phyloP scores from a whole-genome alignment of 805 yeast genomes.

The Maudiozyma bulderi region DNA sequence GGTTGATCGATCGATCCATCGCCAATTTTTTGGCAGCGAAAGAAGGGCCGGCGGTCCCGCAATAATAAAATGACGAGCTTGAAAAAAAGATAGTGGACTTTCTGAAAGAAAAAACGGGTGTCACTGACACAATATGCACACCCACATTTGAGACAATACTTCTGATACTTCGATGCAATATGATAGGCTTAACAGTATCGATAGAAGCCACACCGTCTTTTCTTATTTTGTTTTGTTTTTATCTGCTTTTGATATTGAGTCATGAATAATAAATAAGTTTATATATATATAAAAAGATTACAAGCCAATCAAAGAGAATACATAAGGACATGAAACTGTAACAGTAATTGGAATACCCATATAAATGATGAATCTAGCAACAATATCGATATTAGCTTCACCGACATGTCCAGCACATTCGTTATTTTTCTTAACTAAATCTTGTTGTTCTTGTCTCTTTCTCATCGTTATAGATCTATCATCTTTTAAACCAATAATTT shows the following conservation, averaged over 20 bases:
- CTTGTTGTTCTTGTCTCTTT: conserved; percentile 19
- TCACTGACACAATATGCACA: not conserved
- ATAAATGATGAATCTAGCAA: conserved; percentile 70
- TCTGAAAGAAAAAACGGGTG: not conserved
- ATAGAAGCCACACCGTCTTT: not conserved
- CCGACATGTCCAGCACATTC: conserved; percentile 42
- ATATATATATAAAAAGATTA: not conserved
- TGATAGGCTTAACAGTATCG: not conserved
- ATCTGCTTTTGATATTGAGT: not conserved
- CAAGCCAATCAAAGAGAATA: conserved; percentile 5
- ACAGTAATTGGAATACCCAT: conserved; percentile 66
- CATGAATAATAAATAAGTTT: not conserved
- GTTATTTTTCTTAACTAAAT: not conserved
- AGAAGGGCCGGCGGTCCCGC: too few relatives aligned
- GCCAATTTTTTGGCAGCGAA: too few relatives aligned
- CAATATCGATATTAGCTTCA: conserved; percentile 64
- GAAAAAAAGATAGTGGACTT: too few relatives aligned
- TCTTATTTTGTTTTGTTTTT: not conserved
- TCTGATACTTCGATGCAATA: not conserved
- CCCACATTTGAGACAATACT: not conserved
- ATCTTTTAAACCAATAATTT: conserved; percentile 10
- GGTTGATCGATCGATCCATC: too few relatives aligned
- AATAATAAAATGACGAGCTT: too few relatives aligned
- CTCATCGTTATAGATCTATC: conserved; percentile 14
- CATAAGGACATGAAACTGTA: conserved; percentile 27